These are phyloP conservation scores for Tolypocladium endophyticum DNA, from an alignment of 2,329 filamentous ascomycete genomes.

Conservation along the genomic window DNA sequence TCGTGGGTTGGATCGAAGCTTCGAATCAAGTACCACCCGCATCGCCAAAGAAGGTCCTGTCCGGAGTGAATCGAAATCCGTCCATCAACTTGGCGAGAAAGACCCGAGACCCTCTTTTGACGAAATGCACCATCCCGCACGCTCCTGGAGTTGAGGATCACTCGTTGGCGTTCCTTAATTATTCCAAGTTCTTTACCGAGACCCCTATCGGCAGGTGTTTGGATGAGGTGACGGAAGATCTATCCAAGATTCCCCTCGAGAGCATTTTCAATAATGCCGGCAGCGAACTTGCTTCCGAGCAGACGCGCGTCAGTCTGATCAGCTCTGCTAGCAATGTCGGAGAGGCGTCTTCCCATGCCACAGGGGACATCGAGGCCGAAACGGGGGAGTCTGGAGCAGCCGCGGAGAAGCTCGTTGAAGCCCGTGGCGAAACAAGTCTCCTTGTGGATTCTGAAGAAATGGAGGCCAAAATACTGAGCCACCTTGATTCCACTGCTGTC, in stretches of 20 bases:
- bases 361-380: neutral
- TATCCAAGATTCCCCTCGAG: neutral
- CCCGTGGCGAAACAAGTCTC: neutral
- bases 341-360: neutral
- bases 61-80: neutral
- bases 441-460: neutral
- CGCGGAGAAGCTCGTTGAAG: too few species aligned
- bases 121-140: neutral
- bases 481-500: neutral
- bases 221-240: constrained; percentile 7
- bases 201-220: constrained; percentile 19
- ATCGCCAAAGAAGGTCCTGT: neutral
- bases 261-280: constrained; percentile 1
- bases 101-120: neutral
- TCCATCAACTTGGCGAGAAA: neutral
- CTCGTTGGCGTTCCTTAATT: constrained; percentile 20
- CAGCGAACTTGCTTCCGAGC: neutral
- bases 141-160: constrained; percentile 16
- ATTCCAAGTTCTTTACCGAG: constrained; percentile 19
- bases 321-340: neutral
- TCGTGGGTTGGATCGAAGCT: constrained; percentile 20
- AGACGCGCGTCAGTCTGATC: neutral
- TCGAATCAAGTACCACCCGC: constrained; percentile 4
- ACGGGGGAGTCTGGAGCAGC: neutral
- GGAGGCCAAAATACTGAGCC: neutral